phyloP scores from a whole-genome alignment of 352 stramenopile species.

The Globisporangium iwayamae region DNA sequence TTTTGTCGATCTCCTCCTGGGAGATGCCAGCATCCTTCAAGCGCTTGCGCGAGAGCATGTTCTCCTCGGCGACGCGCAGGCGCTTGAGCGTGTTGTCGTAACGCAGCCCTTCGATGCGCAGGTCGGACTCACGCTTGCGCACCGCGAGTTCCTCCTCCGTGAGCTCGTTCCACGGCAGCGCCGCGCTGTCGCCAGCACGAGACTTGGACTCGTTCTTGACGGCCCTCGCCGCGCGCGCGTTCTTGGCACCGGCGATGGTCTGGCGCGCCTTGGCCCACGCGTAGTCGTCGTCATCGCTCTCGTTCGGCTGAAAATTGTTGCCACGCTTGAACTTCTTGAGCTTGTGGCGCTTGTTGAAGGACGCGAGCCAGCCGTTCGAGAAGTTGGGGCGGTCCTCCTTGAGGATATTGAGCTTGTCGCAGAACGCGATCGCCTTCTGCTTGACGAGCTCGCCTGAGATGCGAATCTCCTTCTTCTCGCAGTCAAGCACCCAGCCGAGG shows the following conservation, averaged over 20 bases:
- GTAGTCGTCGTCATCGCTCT: conserved; percentile 18
- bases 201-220: conserved; percentile 3
- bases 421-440: conserved; percentile 17
- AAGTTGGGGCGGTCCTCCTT: conserved; percentile 28
- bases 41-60: conserved; percentile 40
- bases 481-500: conserved; percentile 19
- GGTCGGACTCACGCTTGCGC: conserved; percentile 21
- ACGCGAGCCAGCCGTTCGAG: conserved; percentile 83
- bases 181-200: background rate
- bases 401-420: conserved; percentile 16
- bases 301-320: conserved; percentile 14
- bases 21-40: conserved; percentile 33
- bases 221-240: background rate
- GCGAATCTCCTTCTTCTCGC: conserved; percentile 17
- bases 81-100: conserved; percentile 25
- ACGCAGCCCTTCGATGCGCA: conserved; percentile 18
- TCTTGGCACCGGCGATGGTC: background rate
- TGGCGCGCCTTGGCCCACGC: conserved; percentile 15
- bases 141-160: conserved; percentile 17
- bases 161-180: conserved; percentile 15
- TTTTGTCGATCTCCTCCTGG: conserved; percentile 20
- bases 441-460: conserved; percentile 23
- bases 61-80: conserved; percentile 16
- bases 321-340: conserved; percentile 24
- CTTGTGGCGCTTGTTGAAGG: conserved; percentile 62